phyloP scores from a whole-genome alignment of 495 filamentous ascomycete species.

The Penicillium coprophilum region DNA sequence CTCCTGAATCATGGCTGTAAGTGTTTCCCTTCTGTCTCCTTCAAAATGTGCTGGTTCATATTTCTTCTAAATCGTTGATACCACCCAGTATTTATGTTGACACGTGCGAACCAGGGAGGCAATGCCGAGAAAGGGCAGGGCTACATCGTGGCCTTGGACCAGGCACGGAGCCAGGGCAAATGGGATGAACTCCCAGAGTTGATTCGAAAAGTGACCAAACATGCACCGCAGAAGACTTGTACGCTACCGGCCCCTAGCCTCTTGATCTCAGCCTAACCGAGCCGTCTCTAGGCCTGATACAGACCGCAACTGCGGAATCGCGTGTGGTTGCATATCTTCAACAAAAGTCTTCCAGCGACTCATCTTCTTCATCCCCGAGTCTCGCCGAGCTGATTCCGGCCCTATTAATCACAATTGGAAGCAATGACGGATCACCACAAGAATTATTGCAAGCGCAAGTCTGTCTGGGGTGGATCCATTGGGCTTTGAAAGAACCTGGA shows the following conservation, averaged over 20 bases:
- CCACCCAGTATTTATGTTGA: conserved; percentile 24
- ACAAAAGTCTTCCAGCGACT: conserved; percentile 37
- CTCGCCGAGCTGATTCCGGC: conserved; percentile 61
- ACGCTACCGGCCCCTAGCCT: conserved; percentile 27
- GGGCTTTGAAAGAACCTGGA: conserved; percentile 65
- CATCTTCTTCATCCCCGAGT: conserved; percentile 48
- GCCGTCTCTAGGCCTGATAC: conserved; percentile 60
- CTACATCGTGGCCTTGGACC: conserved; percentile 78
- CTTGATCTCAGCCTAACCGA: conserved; percentile 18
- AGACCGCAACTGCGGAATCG: conserved; percentile 71
- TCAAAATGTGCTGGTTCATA: neutral
- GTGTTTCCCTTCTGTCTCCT: conserved; percentile 14
- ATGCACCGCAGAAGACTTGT: conserved; percentile 87
- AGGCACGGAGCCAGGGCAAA: conserved; percentile 79
- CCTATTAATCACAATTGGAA: conserved; percentile 65
- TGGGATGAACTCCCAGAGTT: conserved; percentile 92
- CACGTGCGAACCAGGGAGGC: conserved; percentile 39
- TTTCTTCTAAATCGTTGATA: conserved; percentile 1
- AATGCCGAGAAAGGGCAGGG: conserved; percentile 68
- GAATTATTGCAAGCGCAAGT: conserved; percentile 78
- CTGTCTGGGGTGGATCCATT: conserved; percentile 81
- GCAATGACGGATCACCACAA: conserved; percentile 55
- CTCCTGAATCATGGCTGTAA: conserved; percentile 40
- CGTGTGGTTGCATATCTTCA: conserved; percentile 56
- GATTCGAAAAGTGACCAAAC: conserved; percentile 86